Percentiles rank a stretch among this genome's conserved stretches.
Evolutionary conservation across 2,329 filamentous ascomycete genomes (phyloP).

Genomic region (Exophiala alcalophila): DNA sequence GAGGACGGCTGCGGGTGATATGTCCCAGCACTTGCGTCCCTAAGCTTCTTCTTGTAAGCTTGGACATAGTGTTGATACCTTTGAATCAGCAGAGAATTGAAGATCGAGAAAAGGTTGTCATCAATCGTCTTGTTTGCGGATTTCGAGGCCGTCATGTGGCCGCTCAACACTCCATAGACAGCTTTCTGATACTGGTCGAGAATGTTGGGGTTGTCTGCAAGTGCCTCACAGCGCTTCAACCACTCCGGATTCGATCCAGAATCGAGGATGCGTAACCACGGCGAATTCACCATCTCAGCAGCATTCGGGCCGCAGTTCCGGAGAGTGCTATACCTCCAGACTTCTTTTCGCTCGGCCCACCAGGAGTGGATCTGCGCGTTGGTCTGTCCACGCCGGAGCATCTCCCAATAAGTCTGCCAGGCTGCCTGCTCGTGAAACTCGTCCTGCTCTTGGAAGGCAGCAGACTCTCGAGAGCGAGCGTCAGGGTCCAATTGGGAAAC

Average conservation of each 20-base stretch:
- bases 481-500: slow-evolving; percentile 92
- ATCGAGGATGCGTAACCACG: slow-evolving; percentile 29
- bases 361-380: slow-evolving; percentile 75
- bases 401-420: slow-evolving; percentile 92
- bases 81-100: slow-evolving; percentile 77
- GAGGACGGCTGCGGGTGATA: slow-evolving; percentile 20
- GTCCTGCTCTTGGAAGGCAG: slow-evolving; percentile 75
- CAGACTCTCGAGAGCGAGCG: slow-evolving; percentile 73
- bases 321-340: slow-evolving; percentile 83
- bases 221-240: slow-evolving; percentile 29
- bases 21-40: slow-evolving; percentile 43
- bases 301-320: slow-evolving; percentile 53
- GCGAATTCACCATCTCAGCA: slow-evolving; percentile 39
- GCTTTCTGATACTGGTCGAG: slow-evolving; percentile 78
- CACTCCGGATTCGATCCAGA: slow-evolving; percentile 28
- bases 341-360: slow-evolving; percentile 80
- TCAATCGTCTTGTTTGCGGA: slow-evolving; percentile 77
- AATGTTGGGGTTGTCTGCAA: slow-evolving; percentile 58
- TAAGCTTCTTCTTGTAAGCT: slow-evolving; percentile 42
- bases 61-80: slow-evolving; percentile 70
- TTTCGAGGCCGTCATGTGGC: slow-evolving; percentile 74
- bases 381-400: slow-evolving; percentile 78
- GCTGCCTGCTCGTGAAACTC: slow-evolving; percentile 85
- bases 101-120: slow-evolving; percentile 80
- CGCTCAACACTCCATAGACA: slow-evolving; percentile 85